phyloP scores from a whole-genome alignment of 1,284 basidiomycete species.

The Gomphus bonarii region DNA sequence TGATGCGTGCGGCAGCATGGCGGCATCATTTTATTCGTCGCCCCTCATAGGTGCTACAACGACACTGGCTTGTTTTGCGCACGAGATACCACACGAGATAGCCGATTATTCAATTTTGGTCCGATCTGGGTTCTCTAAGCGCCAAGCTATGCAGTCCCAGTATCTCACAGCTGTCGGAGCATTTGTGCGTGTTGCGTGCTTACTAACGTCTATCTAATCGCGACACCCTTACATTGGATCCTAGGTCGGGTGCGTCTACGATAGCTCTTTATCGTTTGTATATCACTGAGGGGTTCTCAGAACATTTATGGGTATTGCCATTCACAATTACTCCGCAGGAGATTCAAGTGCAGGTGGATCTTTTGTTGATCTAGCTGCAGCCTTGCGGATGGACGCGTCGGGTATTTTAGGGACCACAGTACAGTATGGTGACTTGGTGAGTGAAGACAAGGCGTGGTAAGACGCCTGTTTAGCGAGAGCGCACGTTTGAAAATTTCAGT shows the following conservation, averaged over 20 bases:
- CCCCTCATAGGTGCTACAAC: conserved; percentile 85
- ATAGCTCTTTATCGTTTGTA: not conserved
- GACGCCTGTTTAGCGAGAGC: not conserved
- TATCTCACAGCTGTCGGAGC: conserved; percentile 84
- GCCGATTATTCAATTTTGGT: conserved; percentile 86
- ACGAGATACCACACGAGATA: conserved; percentile 88
- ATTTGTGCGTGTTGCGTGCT: conserved; percentile 50
- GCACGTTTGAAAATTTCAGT: not conserved
- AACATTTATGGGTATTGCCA: conserved; percentile 84
- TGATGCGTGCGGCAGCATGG: conserved; percentile 46
- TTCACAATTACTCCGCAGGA: conserved; percentile 53
- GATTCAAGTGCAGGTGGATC: conserved; percentile 24
- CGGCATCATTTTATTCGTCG: conserved; percentile 83
- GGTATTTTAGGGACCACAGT: conserved; percentile 78
- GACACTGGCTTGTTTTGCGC: conserved; percentile 83
- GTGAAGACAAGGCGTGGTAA: conserved; percentile 18
- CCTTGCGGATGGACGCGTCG: conserved; percentile 56
- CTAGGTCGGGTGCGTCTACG: conserved; percentile 4
- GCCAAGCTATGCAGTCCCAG: conserved; percentile 84
- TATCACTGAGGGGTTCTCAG: conserved; percentile 26
- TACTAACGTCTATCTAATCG: not conserved
- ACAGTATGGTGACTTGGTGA: conserved; percentile 64
- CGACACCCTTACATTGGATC: not conserved
- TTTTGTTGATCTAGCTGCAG: conserved; percentile 52
- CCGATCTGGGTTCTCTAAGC: conserved; percentile 81